A percentile compares a stretch with the other conserved stretches of the same genome.
Conservation (phyloP, 139 green algal genomes). For the Chlorella sp. region DNA sequence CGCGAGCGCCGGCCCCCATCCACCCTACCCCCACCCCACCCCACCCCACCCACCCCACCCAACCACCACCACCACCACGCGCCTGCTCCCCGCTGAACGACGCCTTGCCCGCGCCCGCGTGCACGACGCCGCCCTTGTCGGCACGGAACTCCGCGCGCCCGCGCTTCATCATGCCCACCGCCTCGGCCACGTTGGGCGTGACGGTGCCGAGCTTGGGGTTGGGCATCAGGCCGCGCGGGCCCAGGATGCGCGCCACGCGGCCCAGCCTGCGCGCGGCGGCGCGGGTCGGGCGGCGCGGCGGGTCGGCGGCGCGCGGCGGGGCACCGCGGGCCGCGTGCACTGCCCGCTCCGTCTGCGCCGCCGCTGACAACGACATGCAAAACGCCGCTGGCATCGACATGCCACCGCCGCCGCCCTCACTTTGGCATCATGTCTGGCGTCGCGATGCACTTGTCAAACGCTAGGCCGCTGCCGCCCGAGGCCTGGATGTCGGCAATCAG, state of each 20-base stretch:
- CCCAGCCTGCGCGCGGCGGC: conserved; percentile 52
- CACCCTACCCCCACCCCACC: too few relatives aligned
- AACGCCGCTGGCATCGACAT: too few relatives aligned
- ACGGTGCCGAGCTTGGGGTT: conserved; percentile 97
- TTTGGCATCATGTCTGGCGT: conserved; percentile 88
- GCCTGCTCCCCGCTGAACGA: conserved; percentile 44
- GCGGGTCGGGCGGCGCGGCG: not conserved
- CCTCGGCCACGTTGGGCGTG: conserved; percentile 64
- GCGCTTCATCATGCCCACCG: conserved; percentile 68
- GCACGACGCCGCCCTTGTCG: conserved; percentile 76
- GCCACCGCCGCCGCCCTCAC: too few relatives aligned
- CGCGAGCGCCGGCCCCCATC: too few relatives aligned
- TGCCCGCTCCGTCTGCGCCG: not conserved
- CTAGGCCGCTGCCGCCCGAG: conserved; percentile 40
- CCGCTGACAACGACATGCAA: not conserved
- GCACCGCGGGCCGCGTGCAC: not conserved
- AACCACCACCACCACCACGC: too few relatives aligned
- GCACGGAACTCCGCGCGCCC: conserved; percentile 87
- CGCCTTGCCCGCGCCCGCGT: conserved; percentile 71
- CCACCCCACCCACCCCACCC: too few relatives aligned
- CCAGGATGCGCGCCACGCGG: conserved; percentile 75
- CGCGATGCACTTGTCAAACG: conserved; percentile 72
- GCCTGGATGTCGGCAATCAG: conserved; percentile 74
- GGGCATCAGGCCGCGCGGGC: conserved; percentile 95
- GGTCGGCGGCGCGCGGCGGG: too few relatives aligned